Evolutionary conservation across 805 yeast genomes (phyloP).

Genomic region (Cyberlindnera japonica): DNA sequence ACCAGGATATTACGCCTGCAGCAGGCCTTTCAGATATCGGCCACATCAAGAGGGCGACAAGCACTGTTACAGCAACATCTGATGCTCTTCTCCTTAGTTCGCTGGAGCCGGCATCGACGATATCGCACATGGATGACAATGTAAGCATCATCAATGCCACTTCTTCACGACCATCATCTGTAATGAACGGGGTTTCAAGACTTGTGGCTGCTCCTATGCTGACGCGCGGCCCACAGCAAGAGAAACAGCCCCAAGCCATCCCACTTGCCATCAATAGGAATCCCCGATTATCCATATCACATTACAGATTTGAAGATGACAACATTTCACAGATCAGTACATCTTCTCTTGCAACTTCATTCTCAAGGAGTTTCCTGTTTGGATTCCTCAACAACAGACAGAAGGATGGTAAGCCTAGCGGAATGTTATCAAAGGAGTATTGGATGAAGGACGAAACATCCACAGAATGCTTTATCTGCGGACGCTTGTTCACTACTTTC

Average conservation of each 20-base stretch:
- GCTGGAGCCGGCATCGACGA: slow-evolving; percentile 20
- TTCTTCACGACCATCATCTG: slow-evolving; percentile 22
- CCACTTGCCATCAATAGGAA: slow-evolving; percentile 21
- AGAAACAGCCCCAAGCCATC: slow-evolving; percentile 8
- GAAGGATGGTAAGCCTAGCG: slow-evolving; percentile 21
- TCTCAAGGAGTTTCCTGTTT: slow-evolving; percentile 39
- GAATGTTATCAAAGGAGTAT: slow-evolving; percentile 55
- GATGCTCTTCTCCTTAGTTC: slow-evolving; percentile 22
- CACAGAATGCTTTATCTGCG: slow-evolving; percentile 81
- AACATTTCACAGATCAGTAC: slow-evolving; percentile 34
- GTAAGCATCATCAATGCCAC: slow-evolving; percentile 19
- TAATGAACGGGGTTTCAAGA: slow-evolving; percentile 11
- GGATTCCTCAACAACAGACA: slow-evolving; percentile 37
- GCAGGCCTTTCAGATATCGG: too few relatives aligned
- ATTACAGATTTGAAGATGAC: slow-evolving; percentile 32
- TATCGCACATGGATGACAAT: slow-evolving; percentile 19
- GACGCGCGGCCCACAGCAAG: slow-evolving; percentile 10
- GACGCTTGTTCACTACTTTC: slow-evolving; percentile 75
- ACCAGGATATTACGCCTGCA: too few relatives aligned
- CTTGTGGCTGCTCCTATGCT: slow-evolving; percentile 6
- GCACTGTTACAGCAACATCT: slow-evolving; percentile 20
- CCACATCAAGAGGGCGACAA: slow-evolving; percentile 4
- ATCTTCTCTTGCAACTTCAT: slow-evolving; percentile 39
- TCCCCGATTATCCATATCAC: slow-evolving; percentile 10
- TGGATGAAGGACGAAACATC: slow-evolving; percentile 98